Conservation (phyloP, 2,329 filamentous ascomycete species). For the Macrophomina phaseolina region DNA sequence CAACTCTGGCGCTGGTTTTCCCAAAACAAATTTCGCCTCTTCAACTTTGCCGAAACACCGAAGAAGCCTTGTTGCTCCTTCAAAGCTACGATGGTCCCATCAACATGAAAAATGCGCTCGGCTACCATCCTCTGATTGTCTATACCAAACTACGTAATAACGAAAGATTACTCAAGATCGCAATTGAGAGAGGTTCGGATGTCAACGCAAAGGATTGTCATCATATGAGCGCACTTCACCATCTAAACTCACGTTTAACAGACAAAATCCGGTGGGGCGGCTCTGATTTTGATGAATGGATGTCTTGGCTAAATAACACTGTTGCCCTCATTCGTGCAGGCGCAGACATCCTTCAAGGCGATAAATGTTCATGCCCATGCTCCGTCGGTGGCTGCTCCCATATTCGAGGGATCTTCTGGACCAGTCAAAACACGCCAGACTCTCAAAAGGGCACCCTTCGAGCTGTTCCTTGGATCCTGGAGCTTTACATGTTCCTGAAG, state of each 20-base stretch:
- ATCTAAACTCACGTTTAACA: background rate
- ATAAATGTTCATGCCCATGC: background rate
- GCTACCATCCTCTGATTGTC: background rate
- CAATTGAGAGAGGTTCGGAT: background rate
- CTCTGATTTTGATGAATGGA: background rate
- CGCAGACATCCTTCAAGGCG: background rate
- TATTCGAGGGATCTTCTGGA: too few relatives aligned
- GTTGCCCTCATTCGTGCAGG: background rate
- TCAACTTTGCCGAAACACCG: background rate
- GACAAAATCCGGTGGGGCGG: too few relatives aligned
- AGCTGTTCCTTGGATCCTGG: too few relatives aligned
- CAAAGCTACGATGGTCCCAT: background rate
- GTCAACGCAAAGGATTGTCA: background rate
- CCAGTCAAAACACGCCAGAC: too few relatives aligned
- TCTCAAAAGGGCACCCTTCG: too few relatives aligned
- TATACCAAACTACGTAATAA: fast-evolving
- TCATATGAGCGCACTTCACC: background rate
- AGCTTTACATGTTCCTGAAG: too few relatives aligned
- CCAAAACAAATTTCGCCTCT: background rate
- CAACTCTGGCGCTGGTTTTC: background rate
- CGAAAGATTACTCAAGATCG: background rate
- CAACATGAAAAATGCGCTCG: background rate
- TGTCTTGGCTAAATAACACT: background rate
- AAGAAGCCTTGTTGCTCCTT: background rate
- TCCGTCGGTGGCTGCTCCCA: background rate